Evolutionary conservation across 106 monocot species (phyloP).

Genomic region (Posidonia australis): DNA sequence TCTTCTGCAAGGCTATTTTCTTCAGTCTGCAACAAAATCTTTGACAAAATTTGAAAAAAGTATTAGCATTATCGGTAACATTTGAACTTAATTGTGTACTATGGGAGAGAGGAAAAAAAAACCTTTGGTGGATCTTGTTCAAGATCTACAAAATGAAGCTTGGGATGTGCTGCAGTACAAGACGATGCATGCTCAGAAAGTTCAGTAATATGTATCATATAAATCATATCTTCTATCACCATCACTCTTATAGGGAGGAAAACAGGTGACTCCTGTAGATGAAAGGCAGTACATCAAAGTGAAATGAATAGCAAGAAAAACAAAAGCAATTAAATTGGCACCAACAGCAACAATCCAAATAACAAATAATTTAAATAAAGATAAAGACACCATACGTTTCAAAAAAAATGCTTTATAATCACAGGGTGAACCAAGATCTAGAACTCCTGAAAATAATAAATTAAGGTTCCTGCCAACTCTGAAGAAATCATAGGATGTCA

Average conservation of each 20-base stretch:
- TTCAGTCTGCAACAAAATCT: conserved; percentile 45
- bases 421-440: too few species aligned
- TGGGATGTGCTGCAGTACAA: conserved; percentile 20
- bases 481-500: too few species aligned
- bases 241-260: conserved; percentile 52
- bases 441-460: too few species aligned
- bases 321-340: too few species aligned
- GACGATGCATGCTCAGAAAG: conserved; percentile 39
- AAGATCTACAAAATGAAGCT: conserved; percentile 51
- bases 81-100: background rate
- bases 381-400: too few species aligned
- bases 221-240: conserved; percentile 87
- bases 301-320: too few species aligned
- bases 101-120: background rate
- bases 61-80: background rate
- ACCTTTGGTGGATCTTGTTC: conserved; percentile 71
- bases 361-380: too few species aligned
- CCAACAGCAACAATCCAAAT: too few species aligned
- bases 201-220: conserved; percentile 55
- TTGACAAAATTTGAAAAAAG: conserved; percentile 11
- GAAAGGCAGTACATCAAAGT: background rate
- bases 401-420: too few species aligned
- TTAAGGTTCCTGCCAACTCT: too few species aligned
- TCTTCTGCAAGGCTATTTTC: conserved; percentile 29
- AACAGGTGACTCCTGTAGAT: conserved; percentile 39